These are phyloP conservation scores for Tylopilus plumbeoviolaceoides DNA, from an alignment of 768 basidiomycete species.

Conservation along the genomic window DNA sequence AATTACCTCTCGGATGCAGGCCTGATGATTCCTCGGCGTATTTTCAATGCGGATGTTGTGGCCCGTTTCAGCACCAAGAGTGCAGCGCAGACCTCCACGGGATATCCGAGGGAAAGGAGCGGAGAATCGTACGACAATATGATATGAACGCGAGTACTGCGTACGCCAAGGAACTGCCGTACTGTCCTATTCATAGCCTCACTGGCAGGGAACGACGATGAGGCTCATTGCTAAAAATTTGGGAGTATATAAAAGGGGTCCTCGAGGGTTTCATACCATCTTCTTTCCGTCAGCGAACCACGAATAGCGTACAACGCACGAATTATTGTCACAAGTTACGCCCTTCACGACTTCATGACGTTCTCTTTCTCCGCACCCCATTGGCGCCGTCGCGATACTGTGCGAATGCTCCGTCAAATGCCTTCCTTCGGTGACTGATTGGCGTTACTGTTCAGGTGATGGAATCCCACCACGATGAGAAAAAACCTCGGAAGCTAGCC, in stretches of 20 bases:
- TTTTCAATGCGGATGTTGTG: background rate
- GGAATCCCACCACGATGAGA: conserved; percentile 1
- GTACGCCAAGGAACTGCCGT: background rate
- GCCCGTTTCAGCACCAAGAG: background rate
- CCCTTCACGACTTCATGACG: conserved; percentile 4
- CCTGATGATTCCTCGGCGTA: background rate
- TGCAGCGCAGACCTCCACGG: conserved; percentile 3
- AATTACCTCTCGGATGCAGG: too few relatives aligned
- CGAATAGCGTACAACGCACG: background rate
- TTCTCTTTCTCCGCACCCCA: background rate
- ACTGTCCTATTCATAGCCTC: conserved; percentile 9
- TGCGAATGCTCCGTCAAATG: background rate
- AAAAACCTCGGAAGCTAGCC: conserved; percentile 5
- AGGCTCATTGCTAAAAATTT: background rate
- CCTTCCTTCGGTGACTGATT: background rate
- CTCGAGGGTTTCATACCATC: background rate
- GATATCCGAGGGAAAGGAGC: conserved; percentile 5
- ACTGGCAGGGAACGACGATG: background rate
- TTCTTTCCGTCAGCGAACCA: background rate
- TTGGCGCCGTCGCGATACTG: background rate
- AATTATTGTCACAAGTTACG: background rate
- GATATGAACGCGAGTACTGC: background rate
- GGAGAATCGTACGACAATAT: conserved; percentile 2
- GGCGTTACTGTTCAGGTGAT: conserved; percentile 3
- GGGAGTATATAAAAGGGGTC: conserved; percentile 3